phyloP scores from a whole-genome alignment of 2,329 filamentous ascomycete species.

The Penicillium frequentans region DNA sequence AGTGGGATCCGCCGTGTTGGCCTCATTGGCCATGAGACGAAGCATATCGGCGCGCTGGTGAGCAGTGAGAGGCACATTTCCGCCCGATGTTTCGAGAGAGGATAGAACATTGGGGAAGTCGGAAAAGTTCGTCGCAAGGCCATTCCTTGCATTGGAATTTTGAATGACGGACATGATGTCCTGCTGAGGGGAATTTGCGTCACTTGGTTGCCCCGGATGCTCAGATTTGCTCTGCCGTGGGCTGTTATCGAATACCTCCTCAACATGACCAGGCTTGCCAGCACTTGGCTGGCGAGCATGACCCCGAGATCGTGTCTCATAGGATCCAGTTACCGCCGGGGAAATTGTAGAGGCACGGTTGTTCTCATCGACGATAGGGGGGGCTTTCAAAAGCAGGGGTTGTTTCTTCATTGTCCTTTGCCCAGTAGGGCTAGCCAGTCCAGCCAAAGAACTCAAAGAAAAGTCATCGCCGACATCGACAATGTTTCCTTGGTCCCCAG shows the following conservation, averaged over 20 bases:
- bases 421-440: slow-evolving; percentile 35
- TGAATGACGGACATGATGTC: slow-evolving; percentile 53
- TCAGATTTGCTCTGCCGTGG: slow-evolving; percentile 27
- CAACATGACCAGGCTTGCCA: slow-evolving; percentile 38
- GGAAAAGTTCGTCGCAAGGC: slow-evolving; percentile 36
- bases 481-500: slow-evolving; percentile 61
- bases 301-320: slow-evolving; percentile 30
- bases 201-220: slow-evolving; percentile 19
- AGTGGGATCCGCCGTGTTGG: slow-evolving; percentile 42
- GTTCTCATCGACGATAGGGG: slow-evolving; percentile 30
- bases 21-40: slow-evolving; percentile 49
- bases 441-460: slow-evolving; percentile 35
- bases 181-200: slow-evolving; percentile 33
- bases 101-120: slow-evolving; percentile 49
- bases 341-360: slow-evolving; percentile 39
- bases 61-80: slow-evolving; percentile 44
- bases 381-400: slow-evolving; percentile 48
- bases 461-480: slow-evolving; percentile 62
- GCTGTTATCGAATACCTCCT: slow-evolving; percentile 47
- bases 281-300: slow-evolving; percentile 33
- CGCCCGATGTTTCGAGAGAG: slow-evolving; percentile 44
- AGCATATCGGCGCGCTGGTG: slow-evolving; percentile 51
- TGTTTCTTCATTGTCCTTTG: slow-evolving; percentile 48
- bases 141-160: slow-evolving; percentile 46
- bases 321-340: slow-evolving; percentile 33